phyloP scores from a whole-genome alignment of 257 asterid species.

The Penstemon eatonii region DNA sequence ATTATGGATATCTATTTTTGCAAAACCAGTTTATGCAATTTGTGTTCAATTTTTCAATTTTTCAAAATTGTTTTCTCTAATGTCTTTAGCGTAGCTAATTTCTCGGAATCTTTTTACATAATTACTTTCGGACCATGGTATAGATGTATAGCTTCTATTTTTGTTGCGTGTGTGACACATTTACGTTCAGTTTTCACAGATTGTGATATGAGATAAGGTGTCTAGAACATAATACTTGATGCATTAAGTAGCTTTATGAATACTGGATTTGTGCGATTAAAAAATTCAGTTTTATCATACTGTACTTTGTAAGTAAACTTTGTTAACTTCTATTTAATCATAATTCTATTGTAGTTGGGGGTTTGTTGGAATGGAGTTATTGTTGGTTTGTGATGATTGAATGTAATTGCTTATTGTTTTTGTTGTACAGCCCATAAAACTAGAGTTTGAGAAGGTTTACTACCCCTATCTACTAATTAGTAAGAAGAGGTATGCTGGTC shows the following conservation, averaged over 20 bases:
- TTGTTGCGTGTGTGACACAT: constrained; percentile 21
- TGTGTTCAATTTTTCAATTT: not conserved
- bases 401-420: constrained; percentile 9
- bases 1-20: not conserved
- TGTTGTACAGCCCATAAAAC: constrained; percentile 77
- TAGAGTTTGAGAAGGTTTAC: constrained; percentile 97
- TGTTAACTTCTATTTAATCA: constrained; percentile 4
- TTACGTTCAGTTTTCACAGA: constrained; percentile 10
- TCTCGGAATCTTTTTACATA: not conserved
- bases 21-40: constrained; percentile 6
- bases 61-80: constrained; percentile 5
- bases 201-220: constrained; percentile 9
- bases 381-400: not conserved
- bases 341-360: constrained; percentile 1
- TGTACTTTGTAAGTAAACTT: not conserved
- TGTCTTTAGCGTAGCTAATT: constrained; percentile 8
- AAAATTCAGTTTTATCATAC: constrained; percentile 9
- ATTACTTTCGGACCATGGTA: not conserved
- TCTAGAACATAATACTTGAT: constrained; percentile 8
- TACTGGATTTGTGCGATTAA: constrained; percentile 14
- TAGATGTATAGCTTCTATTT: constrained; percentile 15
- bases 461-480: constrained; percentile 89
- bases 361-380: not conserved
- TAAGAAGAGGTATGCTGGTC: constrained; percentile 99
- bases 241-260: constrained; percentile 15